Evolutionary conservation across 2,329 filamentous ascomycete species (phyloP), one percentile per base, ranked within the genome.

Genomic region (Alternaria dauci): DNA sequence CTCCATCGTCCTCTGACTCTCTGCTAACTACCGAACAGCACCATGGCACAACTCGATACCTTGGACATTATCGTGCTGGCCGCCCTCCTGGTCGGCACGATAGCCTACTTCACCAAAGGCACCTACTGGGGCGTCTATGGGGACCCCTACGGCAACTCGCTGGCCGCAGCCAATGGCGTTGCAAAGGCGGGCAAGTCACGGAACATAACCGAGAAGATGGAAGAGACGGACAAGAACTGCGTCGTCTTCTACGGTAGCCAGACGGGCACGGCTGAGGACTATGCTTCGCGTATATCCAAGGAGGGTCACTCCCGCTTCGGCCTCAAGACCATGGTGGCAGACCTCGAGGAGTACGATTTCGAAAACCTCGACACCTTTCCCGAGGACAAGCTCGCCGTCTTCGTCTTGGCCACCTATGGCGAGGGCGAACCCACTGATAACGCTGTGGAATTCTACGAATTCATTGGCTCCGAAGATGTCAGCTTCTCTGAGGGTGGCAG

Each of bases 351-450:
- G 71, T 99, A 97, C 81, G 95, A 99, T 78, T 97, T 89, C 75
- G 94, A 98, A 55, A 97, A 94, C 74, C 86, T 99, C 65, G 94
- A 99, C 79, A 84, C 88, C 57, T 88, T 98, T 71, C 92, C 94
- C 44, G 88, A 89, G 67, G 94, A 98, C 80, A 97, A 97, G 82
- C 81, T 99, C 53, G 92, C 90, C 72, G 91, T 99, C 83, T 99
- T 99, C 77, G 91, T 99, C 61, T 86, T 99, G 65, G 95, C 95
- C 53, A 99, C 96, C 36, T 99, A 99, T 74, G 95, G 95, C 68
- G 95, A 99, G 84, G 95, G 95, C 65, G 96, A 99, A 81, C 95
- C 95, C 44, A 99, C 96, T 32, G 95, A 99, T 76, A 99, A 99
- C 76, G 95, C 96, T 7, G 95, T 98, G 65, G 95, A 99, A 71